phyloP scores from a whole-genome alignment of 192 early-diverging fungal species.

The Backusella circina region DNA sequence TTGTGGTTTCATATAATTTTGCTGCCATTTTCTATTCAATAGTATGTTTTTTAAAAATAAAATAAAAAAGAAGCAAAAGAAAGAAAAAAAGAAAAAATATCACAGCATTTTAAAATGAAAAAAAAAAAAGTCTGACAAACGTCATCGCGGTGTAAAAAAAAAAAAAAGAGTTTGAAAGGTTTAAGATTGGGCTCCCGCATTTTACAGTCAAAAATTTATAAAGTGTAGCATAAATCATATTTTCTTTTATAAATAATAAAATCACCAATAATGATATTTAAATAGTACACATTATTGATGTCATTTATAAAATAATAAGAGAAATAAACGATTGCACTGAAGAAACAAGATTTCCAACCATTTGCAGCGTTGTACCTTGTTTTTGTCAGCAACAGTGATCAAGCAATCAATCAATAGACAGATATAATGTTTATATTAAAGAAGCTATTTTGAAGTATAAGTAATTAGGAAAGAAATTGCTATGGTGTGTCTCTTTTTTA shows the following conservation, averaged over 20 bases:
- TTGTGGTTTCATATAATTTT: constrained; percentile 74
- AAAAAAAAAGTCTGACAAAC: not conserved
- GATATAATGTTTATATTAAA: not conserved
- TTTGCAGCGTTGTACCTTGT: not conserved
- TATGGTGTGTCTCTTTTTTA: not conserved
- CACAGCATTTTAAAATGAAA: not conserved
- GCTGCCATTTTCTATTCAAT: constrained; percentile 40
- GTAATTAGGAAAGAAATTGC: not conserved
- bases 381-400: not conserved
- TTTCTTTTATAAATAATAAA: too few relatives aligned
- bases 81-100: not conserved
- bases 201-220: not conserved
- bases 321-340: not conserved
- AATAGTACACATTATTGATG: too few relatives aligned
- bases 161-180: not conserved
- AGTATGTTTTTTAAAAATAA: not conserved
- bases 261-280: too few relatives aligned
- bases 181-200: not conserved
- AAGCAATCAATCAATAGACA: not conserved
- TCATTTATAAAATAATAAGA: not conserved
- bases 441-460: not conserved
- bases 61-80: not conserved
- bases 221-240: not conserved
- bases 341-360: not conserved
- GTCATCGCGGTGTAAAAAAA: not conserved